A percentile compares a stretch with the other conserved stretches of the same genome.
Conservation (phyloP, 2,329 filamentous ascomycete genomes). For the Phyllosticta citribraziliensis region DNA sequence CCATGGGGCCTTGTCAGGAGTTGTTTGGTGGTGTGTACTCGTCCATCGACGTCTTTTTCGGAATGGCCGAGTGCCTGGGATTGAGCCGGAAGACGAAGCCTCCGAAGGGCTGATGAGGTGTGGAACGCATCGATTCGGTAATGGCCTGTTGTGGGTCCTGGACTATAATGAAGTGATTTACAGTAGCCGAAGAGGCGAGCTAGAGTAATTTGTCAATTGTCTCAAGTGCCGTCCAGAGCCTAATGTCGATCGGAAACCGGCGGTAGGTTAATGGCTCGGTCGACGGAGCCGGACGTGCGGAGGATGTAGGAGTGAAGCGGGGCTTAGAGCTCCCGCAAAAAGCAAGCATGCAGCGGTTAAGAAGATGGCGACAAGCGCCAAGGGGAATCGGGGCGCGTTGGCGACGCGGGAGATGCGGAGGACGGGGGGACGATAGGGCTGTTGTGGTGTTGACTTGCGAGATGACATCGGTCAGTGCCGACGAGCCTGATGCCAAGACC, state of each 20-base stretch:
- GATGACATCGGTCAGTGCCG: neutral
- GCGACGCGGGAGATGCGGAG: neutral
- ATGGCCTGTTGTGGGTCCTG: neutral
- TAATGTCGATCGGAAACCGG: too few relatives aligned
- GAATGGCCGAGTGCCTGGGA: conserved; percentile 55
- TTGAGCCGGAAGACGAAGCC: conserved; percentile 1
- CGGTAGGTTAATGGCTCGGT: too few relatives aligned
- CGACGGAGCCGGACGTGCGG: too few relatives aligned
- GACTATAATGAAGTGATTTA: too few relatives aligned
- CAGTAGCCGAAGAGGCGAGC: too few relatives aligned
- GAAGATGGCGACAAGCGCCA: neutral
- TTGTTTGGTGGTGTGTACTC: conserved; percentile 61
- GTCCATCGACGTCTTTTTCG: conserved; percentile 66
- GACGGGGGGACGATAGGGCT: neutral
- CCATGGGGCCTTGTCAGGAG: conserved; percentile 69
- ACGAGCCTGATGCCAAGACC: conserved; percentile 2
- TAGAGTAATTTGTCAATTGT: too few relatives aligned
- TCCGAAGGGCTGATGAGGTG: neutral
- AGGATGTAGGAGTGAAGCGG: too few relatives aligned
- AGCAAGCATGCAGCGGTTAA: neutral
- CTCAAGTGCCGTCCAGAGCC: too few relatives aligned
- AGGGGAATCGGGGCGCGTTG: neutral
- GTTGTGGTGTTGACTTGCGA: neutral
- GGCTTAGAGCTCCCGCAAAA: neutral
- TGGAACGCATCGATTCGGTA: neutral